These are phyloP conservation scores for Daldinia vernicosa DNA, from an alignment of 495 filamentous ascomycete species.

Conservation along the genomic window DNA sequence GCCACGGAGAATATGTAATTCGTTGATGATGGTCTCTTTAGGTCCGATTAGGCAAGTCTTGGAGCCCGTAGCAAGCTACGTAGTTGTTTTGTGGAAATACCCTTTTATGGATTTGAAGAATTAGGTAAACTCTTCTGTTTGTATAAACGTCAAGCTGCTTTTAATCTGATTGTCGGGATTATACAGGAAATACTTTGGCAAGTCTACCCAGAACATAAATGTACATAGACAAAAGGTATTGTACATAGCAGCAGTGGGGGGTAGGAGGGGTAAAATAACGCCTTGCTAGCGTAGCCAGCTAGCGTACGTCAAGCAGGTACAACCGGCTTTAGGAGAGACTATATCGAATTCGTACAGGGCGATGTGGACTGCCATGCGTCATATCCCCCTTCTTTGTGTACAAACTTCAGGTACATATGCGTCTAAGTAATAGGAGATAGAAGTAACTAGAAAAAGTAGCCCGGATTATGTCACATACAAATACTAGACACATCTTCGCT, in stretches of 20 bases:
- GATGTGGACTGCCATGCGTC: slow-evolving; percentile 26
- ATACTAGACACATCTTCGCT: slow-evolving; percentile 9
- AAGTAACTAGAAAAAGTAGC: slow-evolving; percentile 20
- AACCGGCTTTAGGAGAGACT: not conserved
- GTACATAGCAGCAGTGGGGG: not conserved
- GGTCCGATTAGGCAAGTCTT: slow-evolving; percentile 34
- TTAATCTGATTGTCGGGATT: not conserved
- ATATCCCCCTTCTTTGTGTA: slow-evolving; percentile 12
- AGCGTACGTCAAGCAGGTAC: not conserved
- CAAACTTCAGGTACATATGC: too few species aligned
- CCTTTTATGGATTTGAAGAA: too few species aligned
- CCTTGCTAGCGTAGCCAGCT: not conserved
- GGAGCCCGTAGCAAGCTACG: slow-evolving; percentile 7
- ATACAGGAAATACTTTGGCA: not conserved
- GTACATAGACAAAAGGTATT: too few species aligned
- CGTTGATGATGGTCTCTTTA: slow-evolving; percentile 10
- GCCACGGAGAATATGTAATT: slow-evolving; percentile 9
- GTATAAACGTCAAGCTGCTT: not conserved
- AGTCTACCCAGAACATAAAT: not conserved
- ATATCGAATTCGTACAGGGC: not conserved
- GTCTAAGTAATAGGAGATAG: not conserved
- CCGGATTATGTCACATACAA: slow-evolving; percentile 19
- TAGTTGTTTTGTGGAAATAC: not conserved
- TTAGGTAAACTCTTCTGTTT: not conserved
- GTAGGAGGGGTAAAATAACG: not conserved